Percentiles rank a stretch among this genome's conserved stretches.
These are phyloP conservation scores for Bipolaris cookei DNA, from an alignment of 2,329 filamentous ascomycete genomes.

Conservation along the genomic window DNA sequence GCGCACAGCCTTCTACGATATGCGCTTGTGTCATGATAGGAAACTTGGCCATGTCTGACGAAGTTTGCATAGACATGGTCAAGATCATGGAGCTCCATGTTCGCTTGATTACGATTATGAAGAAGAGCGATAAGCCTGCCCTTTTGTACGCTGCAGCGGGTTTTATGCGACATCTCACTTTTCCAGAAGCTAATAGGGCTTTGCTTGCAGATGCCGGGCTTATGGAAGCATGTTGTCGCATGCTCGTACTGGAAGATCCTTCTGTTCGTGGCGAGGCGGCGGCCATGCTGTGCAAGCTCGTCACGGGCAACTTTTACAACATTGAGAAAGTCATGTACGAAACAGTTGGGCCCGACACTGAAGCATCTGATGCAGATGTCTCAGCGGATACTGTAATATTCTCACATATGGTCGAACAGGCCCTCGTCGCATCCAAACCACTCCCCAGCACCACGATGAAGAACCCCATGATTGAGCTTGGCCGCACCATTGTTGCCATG, in stretches of 20 bases:
- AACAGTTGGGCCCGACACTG: constrained; percentile 22
- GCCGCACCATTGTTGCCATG: constrained; percentile 37
- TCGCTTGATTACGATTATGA: constrained; percentile 38
- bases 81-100: constrained; percentile 41
- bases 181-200: constrained; percentile 42
- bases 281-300: constrained; percentile 44
- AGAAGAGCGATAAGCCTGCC: constrained; percentile 34
- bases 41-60: constrained; percentile 47
- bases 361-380: constrained; percentile 20
- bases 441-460: constrained; percentile 49
- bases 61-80: constrained; percentile 45
- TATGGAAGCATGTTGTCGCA: constrained; percentile 37
- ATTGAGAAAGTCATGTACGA: constrained; percentile 39
- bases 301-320: constrained; percentile 41
- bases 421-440: constrained; percentile 39
- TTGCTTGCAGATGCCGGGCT: constrained; percentile 42
- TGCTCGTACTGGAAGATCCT: constrained; percentile 38
- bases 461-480: constrained; percentile 46
- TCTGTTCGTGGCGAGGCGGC: constrained; percentile 46
- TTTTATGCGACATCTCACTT: constrained; percentile 46
- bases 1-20: constrained; percentile 36
- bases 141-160: constrained; percentile 47
- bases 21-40: constrained; percentile 49
- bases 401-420: constrained; percentile 39
- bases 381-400: constrained; percentile 34